phyloP scores from a whole-genome alignment of 257 asterid species.

The Thymus quinquecostatus region DNA sequence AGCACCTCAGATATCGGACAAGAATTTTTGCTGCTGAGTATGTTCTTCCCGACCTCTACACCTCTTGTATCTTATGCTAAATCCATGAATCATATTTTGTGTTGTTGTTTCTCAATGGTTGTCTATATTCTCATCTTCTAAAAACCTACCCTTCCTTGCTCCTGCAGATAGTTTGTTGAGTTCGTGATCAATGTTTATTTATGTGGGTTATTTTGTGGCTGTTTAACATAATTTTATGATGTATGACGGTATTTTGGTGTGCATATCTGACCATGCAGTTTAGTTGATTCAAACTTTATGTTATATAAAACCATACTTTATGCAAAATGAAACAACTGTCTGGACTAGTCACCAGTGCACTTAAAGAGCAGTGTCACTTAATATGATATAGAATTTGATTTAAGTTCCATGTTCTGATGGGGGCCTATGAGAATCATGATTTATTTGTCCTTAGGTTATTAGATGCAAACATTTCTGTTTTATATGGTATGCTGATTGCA shows the following conservation, averaged over 20 bases:
- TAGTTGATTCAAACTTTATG: constrained; percentile 23
- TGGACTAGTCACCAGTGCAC: constrained; percentile 23
- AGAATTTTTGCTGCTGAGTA: constrained; percentile 99
- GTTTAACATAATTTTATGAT: background rate
- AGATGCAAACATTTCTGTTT: constrained; percentile 12
- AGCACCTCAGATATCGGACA: constrained; percentile 97
- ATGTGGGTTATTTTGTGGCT: constrained; percentile 18
- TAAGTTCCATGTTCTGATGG: constrained; percentile 5
- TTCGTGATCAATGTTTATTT: constrained; percentile 19
- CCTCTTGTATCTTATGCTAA: constrained; percentile 22
- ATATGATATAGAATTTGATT: constrained; percentile 20
- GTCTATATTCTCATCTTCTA: background rate
- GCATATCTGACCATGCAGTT: constrained; percentile 14
- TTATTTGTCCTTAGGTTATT: constrained; percentile 15
- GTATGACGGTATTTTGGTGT: background rate
- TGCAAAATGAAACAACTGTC: background rate
- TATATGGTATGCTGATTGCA: constrained; percentile 15
- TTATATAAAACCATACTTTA: constrained; percentile 12
- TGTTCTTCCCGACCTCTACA: constrained; percentile 36
- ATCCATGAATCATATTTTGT: constrained; percentile 27
- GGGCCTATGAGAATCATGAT: constrained; percentile 17
- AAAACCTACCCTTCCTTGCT: background rate
- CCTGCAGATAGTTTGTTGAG: constrained; percentile 19
- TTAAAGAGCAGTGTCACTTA: constrained; percentile 20
- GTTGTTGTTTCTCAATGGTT: background rate